Base-by-base conservation (phyloP, 2,329 filamentous ascomycete species). In the Westerdykella aurantiaca region DNA sequence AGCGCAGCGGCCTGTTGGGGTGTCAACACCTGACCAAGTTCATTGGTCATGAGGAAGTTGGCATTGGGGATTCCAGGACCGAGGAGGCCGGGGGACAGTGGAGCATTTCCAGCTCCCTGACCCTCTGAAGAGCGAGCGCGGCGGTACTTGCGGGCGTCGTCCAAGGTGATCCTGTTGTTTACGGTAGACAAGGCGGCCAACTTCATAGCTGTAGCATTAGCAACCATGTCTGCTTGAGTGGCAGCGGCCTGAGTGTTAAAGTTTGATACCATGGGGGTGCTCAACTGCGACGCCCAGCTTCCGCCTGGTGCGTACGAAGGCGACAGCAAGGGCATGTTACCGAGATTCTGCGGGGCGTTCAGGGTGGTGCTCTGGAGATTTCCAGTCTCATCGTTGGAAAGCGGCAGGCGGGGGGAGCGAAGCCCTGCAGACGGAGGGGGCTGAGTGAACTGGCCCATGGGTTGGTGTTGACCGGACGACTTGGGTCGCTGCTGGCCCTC, bases 121-220 rank as follows among this genome's bases (percentile, higher is more conserved):
- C 84, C 85, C 60, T 96, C 91, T 57, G 89, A 90, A 39, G 93
- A 96, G 47, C 90, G 82, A 53, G 89, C 82, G 47, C 91, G 86
- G 51, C 93, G 88, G 69, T 93, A 97, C 71, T 97, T 97, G 61
- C 90, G 88, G 49, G 94, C 91, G 66, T 98, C 93, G 60, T 98
- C 93, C 46, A 98, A 77, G 41, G 93, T 90, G 60, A 98, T 95
- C 34, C 93, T 86, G 68, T 97, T 98, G 74, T 97, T 98, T 39
- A 98, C 93, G 2, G 93, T 98, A 5, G 91, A 97, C 37, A 98
- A 76, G 14, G 93, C 93, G 37, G 93, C 93, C 41, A 98, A 79
- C 69, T 98, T 98, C 93, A 98, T 98, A 17, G 93, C 93, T 13
- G 93, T 97, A 21, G 93, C 93, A 64, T 97, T 98, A 46, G 93